A percentile compares a stretch with the other conserved stretches of the same genome.
Evolutionary conservation across 2,329 filamentous ascomycete genomes (phyloP).

Genomic region (Apiospora sp.): DNA sequence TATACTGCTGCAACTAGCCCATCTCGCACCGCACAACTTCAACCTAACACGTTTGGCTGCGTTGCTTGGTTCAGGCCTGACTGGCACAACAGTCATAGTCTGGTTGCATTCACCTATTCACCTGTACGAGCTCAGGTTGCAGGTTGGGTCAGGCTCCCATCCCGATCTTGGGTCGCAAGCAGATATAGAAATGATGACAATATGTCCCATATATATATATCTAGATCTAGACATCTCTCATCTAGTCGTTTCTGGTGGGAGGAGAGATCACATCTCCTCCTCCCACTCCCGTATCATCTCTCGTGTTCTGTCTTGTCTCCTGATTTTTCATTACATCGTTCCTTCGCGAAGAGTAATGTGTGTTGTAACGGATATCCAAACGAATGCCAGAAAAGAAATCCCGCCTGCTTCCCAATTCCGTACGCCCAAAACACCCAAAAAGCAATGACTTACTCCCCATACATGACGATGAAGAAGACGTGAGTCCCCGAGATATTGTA

Average conservation of each 20-base stretch:
- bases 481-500: neutral
- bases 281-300: neutral
- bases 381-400: slow-evolving; percentile 13
- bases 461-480: neutral
- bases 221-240: neutral
- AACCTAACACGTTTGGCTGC: neutral
- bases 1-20: neutral
- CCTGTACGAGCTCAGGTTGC: neutral
- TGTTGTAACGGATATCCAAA: neutral
- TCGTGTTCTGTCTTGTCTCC: neutral
- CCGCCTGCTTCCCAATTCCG: neutral
- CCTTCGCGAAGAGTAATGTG: neutral
- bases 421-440: neutral
- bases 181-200: neutral
- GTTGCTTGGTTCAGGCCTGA: slow-evolving; percentile 7
- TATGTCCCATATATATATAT: neutral
- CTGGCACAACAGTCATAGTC: neutral
- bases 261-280: neutral
- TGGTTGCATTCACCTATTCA: neutral
- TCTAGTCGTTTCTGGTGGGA: neutral
- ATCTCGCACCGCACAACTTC: neutral
- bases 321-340: slow-evolving; percentile 5
- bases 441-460: neutral
- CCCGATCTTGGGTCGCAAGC: neutral
- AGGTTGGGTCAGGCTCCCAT: neutral